phyloP scores from a whole-genome alignment of 805 yeast genomes.

The Zygosaccharomyces bisporus region DNA sequence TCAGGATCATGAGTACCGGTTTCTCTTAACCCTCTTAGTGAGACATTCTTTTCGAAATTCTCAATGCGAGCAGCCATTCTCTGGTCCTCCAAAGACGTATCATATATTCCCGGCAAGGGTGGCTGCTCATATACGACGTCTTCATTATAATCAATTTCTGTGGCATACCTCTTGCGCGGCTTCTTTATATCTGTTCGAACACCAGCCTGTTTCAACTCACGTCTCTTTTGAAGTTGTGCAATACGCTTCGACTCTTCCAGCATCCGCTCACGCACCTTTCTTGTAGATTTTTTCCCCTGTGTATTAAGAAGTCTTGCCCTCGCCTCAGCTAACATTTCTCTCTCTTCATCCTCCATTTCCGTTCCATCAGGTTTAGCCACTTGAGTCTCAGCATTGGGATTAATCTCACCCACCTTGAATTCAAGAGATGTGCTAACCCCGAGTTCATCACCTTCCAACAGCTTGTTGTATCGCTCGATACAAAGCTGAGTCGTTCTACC shows the following conservation, averaged over 20 bases:
- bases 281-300: conserved; percentile 88
- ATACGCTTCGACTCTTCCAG: conserved; percentile 72
- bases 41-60: conserved; percentile 44
- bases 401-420: conserved; percentile 51
- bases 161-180: conserved; percentile 50
- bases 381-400: conserved; percentile 67
- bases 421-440: conserved; percentile 39
- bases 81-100: conserved; percentile 55
- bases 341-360: conserved; percentile 80
- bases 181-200: conserved; percentile 48
- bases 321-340: conserved; percentile 93
- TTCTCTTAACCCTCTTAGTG: conserved; percentile 43
- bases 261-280: conserved; percentile 82
- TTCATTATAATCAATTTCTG: conserved; percentile 74
- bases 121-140: conserved; percentile 76
- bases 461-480: conserved; percentile 74
- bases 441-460: conserved; percentile 39
- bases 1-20: conserved; percentile 21
- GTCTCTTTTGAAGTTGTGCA: conserved; percentile 70
- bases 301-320: conserved; percentile 87
- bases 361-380: conserved; percentile 80
- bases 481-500: conserved; percentile 86
- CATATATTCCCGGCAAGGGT: conserved; percentile 67
- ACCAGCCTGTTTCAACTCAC: conserved; percentile 82
- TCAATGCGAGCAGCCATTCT: conserved; percentile 38